Conservation (phyloP, 352 stramenopile genomes). For the Phytopythium litorale region DNA sequence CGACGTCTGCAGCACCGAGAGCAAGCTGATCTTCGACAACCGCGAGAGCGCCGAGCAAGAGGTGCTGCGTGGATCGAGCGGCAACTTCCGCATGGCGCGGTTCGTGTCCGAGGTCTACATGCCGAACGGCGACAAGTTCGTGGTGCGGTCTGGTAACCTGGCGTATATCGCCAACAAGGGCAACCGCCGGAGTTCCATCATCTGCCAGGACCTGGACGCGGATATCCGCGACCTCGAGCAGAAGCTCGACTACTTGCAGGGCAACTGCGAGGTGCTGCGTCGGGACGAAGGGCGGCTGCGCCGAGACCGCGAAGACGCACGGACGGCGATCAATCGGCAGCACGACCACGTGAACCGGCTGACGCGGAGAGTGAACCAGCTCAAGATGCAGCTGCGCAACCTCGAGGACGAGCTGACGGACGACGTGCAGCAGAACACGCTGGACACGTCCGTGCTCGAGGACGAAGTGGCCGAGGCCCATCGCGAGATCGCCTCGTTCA, state of each 20-base stretch:
- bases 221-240: constrained; percentile 59
- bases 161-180: constrained; percentile 80
- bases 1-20: constrained; percentile 74
- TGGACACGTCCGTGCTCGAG: constrained; percentile 73
- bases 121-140: constrained; percentile 69
- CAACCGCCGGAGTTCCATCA: constrained; percentile 54
- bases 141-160: constrained; percentile 72
- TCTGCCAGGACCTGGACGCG: constrained; percentile 67
- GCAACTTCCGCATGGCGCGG: constrained; percentile 56
- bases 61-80: constrained; percentile 52
- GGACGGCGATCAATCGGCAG: constrained; percentile 34
- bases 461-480: constrained; percentile 55
- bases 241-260: constrained; percentile 42
- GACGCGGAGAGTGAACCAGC: constrained; percentile 50
- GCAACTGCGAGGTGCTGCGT: constrained; percentile 40
- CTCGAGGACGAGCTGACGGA: constrained; percentile 72
- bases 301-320: constrained; percentile 39
- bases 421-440: constrained; percentile 51
- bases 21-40: constrained; percentile 67
- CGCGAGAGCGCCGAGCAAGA: constrained; percentile 46
- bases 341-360: constrained; percentile 59
- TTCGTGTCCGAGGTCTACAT: constrained; percentile 72
- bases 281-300: constrained; percentile 47
- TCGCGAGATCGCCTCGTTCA: constrained; percentile 37
- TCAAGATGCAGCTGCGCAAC: constrained; percentile 44